Evolutionary conservation across 2,329 filamentous ascomycete genomes (phyloP).

Genomic region (Ophiocordyceps australis): DNA sequence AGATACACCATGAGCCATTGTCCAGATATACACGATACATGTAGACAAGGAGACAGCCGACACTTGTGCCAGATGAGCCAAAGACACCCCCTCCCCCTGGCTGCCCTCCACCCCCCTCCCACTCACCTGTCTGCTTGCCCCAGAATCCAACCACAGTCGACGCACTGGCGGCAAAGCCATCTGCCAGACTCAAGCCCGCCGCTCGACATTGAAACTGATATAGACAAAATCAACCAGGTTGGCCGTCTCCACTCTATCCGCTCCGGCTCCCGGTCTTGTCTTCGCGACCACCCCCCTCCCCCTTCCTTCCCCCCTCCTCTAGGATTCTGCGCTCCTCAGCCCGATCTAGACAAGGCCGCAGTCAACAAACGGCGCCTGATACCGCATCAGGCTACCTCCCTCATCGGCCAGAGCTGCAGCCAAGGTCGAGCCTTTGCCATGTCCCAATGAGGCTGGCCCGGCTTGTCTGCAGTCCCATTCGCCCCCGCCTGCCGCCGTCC

Average conservation of each 20-base stretch:
- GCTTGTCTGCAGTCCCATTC: slow-evolving; percentile 21
- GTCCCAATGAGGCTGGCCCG: slow-evolving; percentile 26
- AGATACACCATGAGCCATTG: too few relatives aligned
- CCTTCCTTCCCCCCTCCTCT: background rate
- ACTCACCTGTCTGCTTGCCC: background rate
- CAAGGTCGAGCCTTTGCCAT: slow-evolving; percentile 7
- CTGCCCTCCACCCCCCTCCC: too few relatives aligned
- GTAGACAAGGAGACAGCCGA: too few relatives aligned
- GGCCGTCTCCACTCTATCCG: slow-evolving; percentile 5
- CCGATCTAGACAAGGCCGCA: slow-evolving; percentile 4
- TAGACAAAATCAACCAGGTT: slow-evolving; percentile 4
- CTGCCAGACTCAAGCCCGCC: too few relatives aligned
- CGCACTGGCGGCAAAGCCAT: background rate
- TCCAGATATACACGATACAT: too few relatives aligned
- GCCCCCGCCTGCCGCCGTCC: slow-evolving; percentile 20
- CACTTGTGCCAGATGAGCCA: too few relatives aligned
- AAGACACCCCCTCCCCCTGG: too few relatives aligned
- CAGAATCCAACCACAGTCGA: background rate
- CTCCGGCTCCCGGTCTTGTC: slow-evolving; percentile 5
- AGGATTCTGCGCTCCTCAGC: slow-evolving; percentile 2
- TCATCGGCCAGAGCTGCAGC: background rate
- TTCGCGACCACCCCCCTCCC: slow-evolving; percentile 1
- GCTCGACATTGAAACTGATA: background rate
- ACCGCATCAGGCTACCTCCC: slow-evolving; percentile 4
- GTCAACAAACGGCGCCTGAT: slow-evolving; percentile 3